A percentile compares a stretch with the other conserved stretches of the same genome.
phyloP scores from a whole-genome alignment of 768 basidiomycete genomes.

The Clavulina sp. region DNA sequence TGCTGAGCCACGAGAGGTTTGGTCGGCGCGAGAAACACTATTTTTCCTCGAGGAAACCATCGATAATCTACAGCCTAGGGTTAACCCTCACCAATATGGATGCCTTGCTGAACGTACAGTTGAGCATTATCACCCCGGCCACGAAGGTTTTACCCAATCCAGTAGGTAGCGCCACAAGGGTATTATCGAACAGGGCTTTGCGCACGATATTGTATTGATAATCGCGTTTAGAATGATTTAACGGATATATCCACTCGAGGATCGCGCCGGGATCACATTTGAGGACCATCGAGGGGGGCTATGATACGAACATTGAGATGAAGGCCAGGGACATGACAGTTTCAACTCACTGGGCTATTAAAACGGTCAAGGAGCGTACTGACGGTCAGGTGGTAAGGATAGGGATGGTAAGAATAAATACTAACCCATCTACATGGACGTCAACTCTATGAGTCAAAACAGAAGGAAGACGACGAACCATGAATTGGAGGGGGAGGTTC shows the following conservation, averaged over 20 bases:
- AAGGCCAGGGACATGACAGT: neutral
- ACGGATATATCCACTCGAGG: slow-evolving; percentile 81
- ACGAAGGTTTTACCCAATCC: slow-evolving; percentile 97
- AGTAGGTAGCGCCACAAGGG: slow-evolving; percentile 85
- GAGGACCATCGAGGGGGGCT: slow-evolving; percentile 46
- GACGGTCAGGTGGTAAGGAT: neutral
- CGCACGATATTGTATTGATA: slow-evolving; percentile 92
- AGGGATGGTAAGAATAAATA: slow-evolving; percentile 8
- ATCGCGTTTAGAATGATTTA: slow-evolving; percentile 72
- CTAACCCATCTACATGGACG: slow-evolving; percentile 25
- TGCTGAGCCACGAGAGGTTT: slow-evolving; percentile 95
- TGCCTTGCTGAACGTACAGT: slow-evolving; percentile 33
- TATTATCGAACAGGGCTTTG: slow-evolving; percentile 76
- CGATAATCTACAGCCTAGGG: slow-evolving; percentile 49
- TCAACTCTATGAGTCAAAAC: neutral
- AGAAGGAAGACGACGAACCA: slow-evolving; percentile 42
- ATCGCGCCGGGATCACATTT: slow-evolving; percentile 57
- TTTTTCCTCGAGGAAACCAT: slow-evolving; percentile 84
- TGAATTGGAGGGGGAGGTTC: slow-evolving; percentile 74
- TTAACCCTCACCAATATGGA: slow-evolving; percentile 6
- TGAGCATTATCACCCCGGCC: slow-evolving; percentile 91
- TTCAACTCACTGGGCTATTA: neutral
- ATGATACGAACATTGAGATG: slow-evolving; percentile 8
- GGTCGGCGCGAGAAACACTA: slow-evolving; percentile 90
- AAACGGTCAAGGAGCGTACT: slow-evolving; percentile 4